A percentile compares a stretch with the other conserved stretches of the same genome.
phyloP scores from a whole-genome alignment of 192 early-diverging fungal species.

The Podila verticillata region DNA sequence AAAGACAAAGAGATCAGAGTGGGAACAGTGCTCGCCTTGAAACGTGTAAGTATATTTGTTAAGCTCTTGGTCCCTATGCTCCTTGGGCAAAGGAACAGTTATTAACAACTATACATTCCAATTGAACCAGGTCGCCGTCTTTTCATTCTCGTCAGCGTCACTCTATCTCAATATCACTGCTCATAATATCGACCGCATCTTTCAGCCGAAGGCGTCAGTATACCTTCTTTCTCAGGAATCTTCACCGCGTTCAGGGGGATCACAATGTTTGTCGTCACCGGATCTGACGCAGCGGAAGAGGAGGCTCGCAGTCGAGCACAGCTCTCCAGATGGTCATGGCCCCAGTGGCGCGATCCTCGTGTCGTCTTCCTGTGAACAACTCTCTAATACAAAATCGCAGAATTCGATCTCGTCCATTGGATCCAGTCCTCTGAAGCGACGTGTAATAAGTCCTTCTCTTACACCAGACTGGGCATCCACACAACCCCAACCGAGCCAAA shows the following conservation, averaged over 20 bases:
- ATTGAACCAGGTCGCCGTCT: conserved; percentile 30
- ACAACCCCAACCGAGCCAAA: background rate
- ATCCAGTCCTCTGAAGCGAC: background rate
- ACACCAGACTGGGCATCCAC: background rate
- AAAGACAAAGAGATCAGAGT: conserved; percentile 47
- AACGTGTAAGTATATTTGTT: conserved; percentile 16
- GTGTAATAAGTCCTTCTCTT: background rate
- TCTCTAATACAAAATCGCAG: background rate
- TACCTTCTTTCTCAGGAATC: conserved; percentile 29
- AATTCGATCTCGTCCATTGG: background rate
- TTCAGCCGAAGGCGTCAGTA: conserved; percentile 6
- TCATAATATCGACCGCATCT: conserved; percentile 23
- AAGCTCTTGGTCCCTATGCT: no score
- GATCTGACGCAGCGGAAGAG: background rate
- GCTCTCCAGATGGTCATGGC: background rate
- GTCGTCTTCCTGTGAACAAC: background rate
- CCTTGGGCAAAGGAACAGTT: no score
- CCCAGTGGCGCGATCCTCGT: background rate
- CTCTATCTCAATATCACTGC: conserved; percentile 40
- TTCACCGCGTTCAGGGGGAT: conserved; percentile 12
- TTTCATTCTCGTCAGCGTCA: conserved; percentile 31
- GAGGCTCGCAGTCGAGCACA: background rate
- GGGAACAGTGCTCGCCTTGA: conserved; percentile 34
- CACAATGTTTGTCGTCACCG: background rate
- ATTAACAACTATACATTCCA: no score